Conservation (phyloP, 1,284 basidiomycete species). For the Trichosporon coremiiforme region DNA sequence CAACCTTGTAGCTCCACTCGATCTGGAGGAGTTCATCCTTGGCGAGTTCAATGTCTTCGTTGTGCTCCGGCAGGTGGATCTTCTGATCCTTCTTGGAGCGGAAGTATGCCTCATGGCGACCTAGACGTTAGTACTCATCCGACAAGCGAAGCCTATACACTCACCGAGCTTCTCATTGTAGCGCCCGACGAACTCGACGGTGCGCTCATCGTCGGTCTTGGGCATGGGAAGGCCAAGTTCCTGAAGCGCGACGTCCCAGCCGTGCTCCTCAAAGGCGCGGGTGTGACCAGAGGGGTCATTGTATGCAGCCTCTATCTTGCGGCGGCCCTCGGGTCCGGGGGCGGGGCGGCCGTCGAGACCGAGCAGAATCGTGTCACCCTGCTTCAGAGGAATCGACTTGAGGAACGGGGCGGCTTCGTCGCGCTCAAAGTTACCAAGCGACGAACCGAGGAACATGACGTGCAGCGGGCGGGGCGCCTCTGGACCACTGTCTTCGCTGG, state of each 20-base stretch:
- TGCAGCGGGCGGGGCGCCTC: constrained; percentile 63
- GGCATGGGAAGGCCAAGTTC: constrained; percentile 47
- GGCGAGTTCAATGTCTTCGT: constrained; percentile 61
- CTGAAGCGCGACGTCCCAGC: constrained; percentile 63
- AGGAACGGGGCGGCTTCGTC: constrained; percentile 75
- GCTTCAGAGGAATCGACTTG: constrained; percentile 71
- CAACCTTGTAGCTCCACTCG: constrained; percentile 84
- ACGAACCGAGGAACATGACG: constrained; percentile 90
- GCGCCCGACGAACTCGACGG: constrained; percentile 70
- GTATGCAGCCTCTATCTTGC: constrained; percentile 66
- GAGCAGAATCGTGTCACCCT: constrained; percentile 63
- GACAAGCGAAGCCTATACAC: constrained; percentile 44
- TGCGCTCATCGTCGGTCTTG: constrained; percentile 35
- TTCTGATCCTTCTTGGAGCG: constrained; percentile 68
- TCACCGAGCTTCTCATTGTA: constrained; percentile 73
- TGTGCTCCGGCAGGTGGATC: constrained; percentile 60
- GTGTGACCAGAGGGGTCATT: constrained; percentile 80
- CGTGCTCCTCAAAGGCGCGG: constrained; percentile 85
- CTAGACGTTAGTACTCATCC: constrained; percentile 55
- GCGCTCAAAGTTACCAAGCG: constrained; percentile 88
- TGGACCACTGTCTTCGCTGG: not conserved
- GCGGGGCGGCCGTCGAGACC: constrained; percentile 72
- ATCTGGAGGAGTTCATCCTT: constrained; percentile 79
- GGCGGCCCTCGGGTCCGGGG: constrained; percentile 44
- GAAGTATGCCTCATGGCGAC: constrained; percentile 84